Base-by-base conservation (phyloP, 2,329 filamentous ascomycete genomes). In the Cordyceps militaris region DNA sequence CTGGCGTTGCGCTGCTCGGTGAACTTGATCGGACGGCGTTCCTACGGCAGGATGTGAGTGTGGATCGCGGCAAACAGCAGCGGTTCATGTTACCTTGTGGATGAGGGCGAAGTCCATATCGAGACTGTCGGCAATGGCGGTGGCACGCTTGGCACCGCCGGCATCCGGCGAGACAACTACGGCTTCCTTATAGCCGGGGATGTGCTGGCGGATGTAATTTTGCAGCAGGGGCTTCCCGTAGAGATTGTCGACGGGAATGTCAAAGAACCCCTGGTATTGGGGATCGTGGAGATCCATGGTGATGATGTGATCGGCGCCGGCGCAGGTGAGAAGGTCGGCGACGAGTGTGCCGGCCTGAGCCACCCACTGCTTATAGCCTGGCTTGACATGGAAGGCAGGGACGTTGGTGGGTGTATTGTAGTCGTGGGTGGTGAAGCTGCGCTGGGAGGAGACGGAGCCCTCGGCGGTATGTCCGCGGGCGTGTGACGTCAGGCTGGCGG, bases 181-280 rank as follows among this genome's bases (percentile, higher is more conserved):
- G 38, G 90, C 89, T 59, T 93, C 84, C 71, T 86, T 87, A 73
- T 86, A 92, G 68, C 92, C 87, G 50, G 89, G 87, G 60, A 96
- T 94, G 66, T 91, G 84, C 68, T 88, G 85, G 69, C 91, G 86
- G 65, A 88, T 87, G 68, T 87, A 88, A 61, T 81, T 80, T 69
- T 86, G 84, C 56, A 88, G 77, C 52, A 92, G 76, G 51, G 88
- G 86, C 65, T 89, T 85, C 58, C 87, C 93, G 74, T 97, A 97
- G 19, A 99, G 80, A 71, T 99, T 99, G 76, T 99, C 94, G 58
- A 99, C 94, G 2, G 94, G 94, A 59, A 97, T 96, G 69, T 99
- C 93, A 69, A 99, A 97, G 79, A 97, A 99, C 56, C 94, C 94
- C 74, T 99, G 94, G 69, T 97, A 97, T 73, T 99, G 91, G 43